Evolutionary conservation across 495 filamentous ascomycete species (phyloP).

Genomic region (Trichoderma orchidacearum): DNA sequence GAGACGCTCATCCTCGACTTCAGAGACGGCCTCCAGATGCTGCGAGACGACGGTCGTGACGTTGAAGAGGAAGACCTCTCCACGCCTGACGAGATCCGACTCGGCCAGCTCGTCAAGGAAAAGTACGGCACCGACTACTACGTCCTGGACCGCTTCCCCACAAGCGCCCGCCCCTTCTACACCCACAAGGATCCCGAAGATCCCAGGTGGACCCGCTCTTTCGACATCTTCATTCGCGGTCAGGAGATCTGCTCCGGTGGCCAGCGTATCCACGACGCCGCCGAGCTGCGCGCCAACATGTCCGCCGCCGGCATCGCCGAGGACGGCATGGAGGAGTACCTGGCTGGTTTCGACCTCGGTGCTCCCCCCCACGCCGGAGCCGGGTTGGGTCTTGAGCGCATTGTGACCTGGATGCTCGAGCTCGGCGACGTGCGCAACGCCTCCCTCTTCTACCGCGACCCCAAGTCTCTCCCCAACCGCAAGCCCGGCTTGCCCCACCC

Average conservation of each 20-base stretch:
- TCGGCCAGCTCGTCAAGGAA: constrained; percentile 71
- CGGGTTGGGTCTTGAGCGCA: constrained; percentile 78
- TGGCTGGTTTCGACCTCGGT: constrained; percentile 77
- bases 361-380: constrained; percentile 83
- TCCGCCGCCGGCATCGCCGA: constrained; percentile 60
- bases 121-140: constrained; percentile 87
- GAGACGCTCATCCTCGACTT: constrained; percentile 74
- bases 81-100: constrained; percentile 76
- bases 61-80: constrained; percentile 62
- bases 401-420: constrained; percentile 71
- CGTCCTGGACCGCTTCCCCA: constrained; percentile 87
- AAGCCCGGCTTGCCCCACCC: constrained; percentile 47
- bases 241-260: constrained; percentile 89
- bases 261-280: constrained; percentile 77
- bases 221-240: constrained; percentile 88
- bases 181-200: constrained; percentile 80
- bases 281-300: constrained; percentile 66
- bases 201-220: constrained; percentile 68
- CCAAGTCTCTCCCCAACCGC: constrained; percentile 58
- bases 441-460: constrained; percentile 73
- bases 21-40: constrained; percentile 60
- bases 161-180: constrained; percentile 77
- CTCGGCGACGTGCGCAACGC: constrained; percentile 83
- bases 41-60: constrained; percentile 69
- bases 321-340: constrained; percentile 67